These are phyloP conservation scores for Aspergillus intermedius DNA, from an alignment of 2,329 filamentous ascomycete genomes.

Conservation along the genomic window DNA sequence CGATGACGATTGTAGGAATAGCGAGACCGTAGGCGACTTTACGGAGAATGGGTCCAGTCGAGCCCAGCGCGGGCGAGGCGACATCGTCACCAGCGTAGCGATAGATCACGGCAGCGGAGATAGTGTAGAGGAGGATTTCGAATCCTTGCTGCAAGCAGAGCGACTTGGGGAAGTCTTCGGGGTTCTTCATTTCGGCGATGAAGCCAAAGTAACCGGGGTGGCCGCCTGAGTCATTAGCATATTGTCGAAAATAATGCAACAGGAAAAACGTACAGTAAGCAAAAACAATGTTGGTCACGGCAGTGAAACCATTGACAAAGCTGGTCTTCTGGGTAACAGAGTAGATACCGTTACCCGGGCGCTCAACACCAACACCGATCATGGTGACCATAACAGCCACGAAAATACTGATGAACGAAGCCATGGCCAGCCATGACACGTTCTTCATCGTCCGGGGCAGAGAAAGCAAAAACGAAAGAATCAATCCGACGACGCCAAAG, in stretches of 20 bases:
- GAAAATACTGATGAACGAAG: constrained; percentile 57
- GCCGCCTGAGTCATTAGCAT: constrained; percentile 31
- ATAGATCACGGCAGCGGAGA: constrained; percentile 62
- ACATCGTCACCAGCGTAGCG: constrained; percentile 56
- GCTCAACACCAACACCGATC: constrained; percentile 53
- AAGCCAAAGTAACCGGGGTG: constrained; percentile 63
- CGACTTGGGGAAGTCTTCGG: constrained; percentile 54
- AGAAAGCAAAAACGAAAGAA: constrained; percentile 51
- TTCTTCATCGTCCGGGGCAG: constrained; percentile 55
- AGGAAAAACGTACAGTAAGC: constrained; percentile 50
- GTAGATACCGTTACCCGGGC: constrained; percentile 30
- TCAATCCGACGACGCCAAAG: constrained; percentile 51
- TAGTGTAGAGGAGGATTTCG: constrained; percentile 55
- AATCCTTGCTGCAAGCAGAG: constrained; percentile 53
- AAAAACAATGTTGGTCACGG: constrained; percentile 61
- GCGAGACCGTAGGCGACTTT: constrained; percentile 63
- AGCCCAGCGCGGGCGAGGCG: constrained; percentile 59
- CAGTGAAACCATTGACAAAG: constrained; percentile 50
- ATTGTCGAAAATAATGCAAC: constrained; percentile 17
- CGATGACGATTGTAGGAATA: constrained; percentile 61
- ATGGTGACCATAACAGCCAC: constrained; percentile 59
- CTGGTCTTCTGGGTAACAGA: constrained; percentile 31
- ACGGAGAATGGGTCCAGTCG: constrained; percentile 48
- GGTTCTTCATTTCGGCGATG: constrained; percentile 57
- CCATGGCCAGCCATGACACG: constrained; percentile 53